phyloP scores from a whole-genome alignment of 768 basidiomycete species.

The Cystofilobasidium bisporidii region DNA sequence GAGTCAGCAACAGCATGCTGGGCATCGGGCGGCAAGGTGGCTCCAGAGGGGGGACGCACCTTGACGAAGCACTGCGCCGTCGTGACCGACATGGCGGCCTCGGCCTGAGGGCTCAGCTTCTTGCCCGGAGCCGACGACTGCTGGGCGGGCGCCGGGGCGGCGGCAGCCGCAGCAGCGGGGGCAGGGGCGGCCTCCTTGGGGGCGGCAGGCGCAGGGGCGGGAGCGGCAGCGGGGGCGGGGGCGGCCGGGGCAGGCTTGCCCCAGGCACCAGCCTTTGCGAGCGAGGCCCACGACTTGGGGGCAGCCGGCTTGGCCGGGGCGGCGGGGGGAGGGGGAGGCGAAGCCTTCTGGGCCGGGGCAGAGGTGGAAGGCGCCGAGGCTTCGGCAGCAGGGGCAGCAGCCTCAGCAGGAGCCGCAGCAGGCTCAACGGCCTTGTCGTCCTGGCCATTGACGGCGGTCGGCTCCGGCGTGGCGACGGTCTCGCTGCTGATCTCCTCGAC shows the following conservation, averaged over 20 bases:
- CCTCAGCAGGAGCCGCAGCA: constrained; percentile 39
- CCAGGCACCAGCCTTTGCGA: constrained; percentile 60
- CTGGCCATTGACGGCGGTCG: too few species aligned
- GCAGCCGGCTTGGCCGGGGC: constrained; percentile 39
- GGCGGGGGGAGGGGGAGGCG: constrained; percentile 33
- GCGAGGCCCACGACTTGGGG: constrained; percentile 83
- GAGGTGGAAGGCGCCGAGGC: constrained; percentile 34
- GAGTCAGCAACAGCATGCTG: too few species aligned
- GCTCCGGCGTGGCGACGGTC: constrained; percentile 26
- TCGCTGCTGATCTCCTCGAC: not conserved
- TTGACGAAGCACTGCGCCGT: constrained; percentile 87
- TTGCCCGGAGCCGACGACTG: constrained; percentile 37
- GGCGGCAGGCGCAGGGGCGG: constrained; percentile 40
- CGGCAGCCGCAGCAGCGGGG: constrained; percentile 31
- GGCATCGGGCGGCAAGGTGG: too few species aligned
- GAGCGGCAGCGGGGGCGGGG: constrained; percentile 32
- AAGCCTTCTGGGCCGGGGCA: constrained; percentile 33
- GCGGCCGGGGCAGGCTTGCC: constrained; percentile 47
- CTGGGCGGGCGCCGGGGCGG: constrained; percentile 24
- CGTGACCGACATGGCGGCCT: constrained; percentile 55
- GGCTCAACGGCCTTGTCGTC: too few species aligned
- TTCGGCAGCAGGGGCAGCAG: constrained; percentile 32
- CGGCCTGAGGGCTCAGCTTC: constrained; percentile 36
- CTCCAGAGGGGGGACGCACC: constrained; percentile 33
- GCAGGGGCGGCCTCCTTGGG: constrained; percentile 29